Evolutionary conservation across 2,329 filamentous ascomycete genomes (phyloP), one percentile per base, ranked within the genome.

Genomic region (Hymenoscyphus occultus): DNA sequence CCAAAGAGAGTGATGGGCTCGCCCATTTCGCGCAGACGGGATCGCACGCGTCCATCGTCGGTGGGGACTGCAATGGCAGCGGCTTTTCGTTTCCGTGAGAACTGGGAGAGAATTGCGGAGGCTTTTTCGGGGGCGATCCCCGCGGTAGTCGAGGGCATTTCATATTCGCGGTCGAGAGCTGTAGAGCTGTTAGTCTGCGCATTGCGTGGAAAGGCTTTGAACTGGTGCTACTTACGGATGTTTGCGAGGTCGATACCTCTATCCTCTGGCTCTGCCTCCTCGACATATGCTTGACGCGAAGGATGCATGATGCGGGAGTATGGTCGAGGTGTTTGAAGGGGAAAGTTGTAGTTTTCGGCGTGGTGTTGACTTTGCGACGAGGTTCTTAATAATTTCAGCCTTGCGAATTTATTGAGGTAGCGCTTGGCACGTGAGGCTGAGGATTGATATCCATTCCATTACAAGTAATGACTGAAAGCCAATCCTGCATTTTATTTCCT

Each of bases 1-100:
- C 93, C 95, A 70, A 99, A 99, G 0, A 98, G 83, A 0, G 94
- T 99, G 63, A 98, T 88, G 12, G 95, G 95, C 75, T 99, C 91
- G n/a, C 91, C 92, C 69, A 97, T 83, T 73, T 95, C 90, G 70
- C 95, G 88, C 65, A 98, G 84, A 70, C 86, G 88, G 45, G 87
- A 83, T 67, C 93, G 90, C 59, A 99, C 93, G 72, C 91, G 87
- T 67, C 85, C 88, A 81, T 99, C 95, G 76, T 97, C 93, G 63
- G 96, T 99, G 0, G 94, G 95, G 3, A 99, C 95, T 13, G 91
- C 90, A 71, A 98, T 91, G 12, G 90, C 90, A 19, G 93, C 93
- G 12, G 93, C 93, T 74, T 92, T 86, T 74, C 93, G 88, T 78
- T 97, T 97, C 67, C 94, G 91, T 73, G 93, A 90, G 77, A 99